Evolutionary conservation across 306 rosid genomes (phyloP).

Genomic region (Cucumis melo): DNA sequence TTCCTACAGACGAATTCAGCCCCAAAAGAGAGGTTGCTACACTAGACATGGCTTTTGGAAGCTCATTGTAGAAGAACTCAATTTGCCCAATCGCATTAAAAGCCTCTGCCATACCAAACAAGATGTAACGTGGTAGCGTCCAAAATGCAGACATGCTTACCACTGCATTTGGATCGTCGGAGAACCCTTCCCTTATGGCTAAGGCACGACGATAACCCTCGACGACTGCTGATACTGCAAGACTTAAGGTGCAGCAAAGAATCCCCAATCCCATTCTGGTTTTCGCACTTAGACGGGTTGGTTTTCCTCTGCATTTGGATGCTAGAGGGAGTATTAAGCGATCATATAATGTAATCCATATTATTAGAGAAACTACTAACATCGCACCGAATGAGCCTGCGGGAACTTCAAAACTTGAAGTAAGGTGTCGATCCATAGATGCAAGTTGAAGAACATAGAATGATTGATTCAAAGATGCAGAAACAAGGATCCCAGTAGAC

Average conservation of each 20-base stretch:
- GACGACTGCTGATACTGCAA: slow-evolving; percentile 2
- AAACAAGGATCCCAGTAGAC: slow-evolving; percentile 16
- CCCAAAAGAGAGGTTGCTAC: slow-evolving; percentile 4
- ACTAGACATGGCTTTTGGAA: slow-evolving; percentile 15
- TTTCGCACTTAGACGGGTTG: slow-evolving; percentile 2
- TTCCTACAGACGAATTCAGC: slow-evolving; percentile 1
- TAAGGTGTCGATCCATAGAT: slow-evolving; percentile 20
- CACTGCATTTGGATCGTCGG: slow-evolving; percentile 10
- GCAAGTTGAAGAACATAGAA: slow-evolving; percentile 11
- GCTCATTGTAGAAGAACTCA: slow-evolving; percentile 15
- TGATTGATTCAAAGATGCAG: slow-evolving; percentile 3
- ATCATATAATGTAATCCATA: slow-evolving; percentile 9
- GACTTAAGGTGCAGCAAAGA: neutral
- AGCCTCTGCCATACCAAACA: slow-evolving; percentile 7
- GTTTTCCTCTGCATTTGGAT: slow-evolving; percentile 4
- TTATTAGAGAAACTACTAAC: neutral
- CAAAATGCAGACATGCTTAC: slow-evolving; percentile 23
- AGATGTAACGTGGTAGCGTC: slow-evolving; percentile 2
- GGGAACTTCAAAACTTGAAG: slow-evolving; percentile 10
- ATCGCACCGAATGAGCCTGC: slow-evolving; percentile 8
- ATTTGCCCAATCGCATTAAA: slow-evolving; percentile 13
- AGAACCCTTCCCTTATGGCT: slow-evolving; percentile 17
- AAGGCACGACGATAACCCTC: slow-evolving; percentile 12
- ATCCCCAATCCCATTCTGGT: slow-evolving; percentile 25
- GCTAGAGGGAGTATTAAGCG: slow-evolving; percentile 12